These are phyloP conservation scores for Purshia tridentata DNA, from an alignment of 306 rosid species.

Conservation along the genomic window DNA sequence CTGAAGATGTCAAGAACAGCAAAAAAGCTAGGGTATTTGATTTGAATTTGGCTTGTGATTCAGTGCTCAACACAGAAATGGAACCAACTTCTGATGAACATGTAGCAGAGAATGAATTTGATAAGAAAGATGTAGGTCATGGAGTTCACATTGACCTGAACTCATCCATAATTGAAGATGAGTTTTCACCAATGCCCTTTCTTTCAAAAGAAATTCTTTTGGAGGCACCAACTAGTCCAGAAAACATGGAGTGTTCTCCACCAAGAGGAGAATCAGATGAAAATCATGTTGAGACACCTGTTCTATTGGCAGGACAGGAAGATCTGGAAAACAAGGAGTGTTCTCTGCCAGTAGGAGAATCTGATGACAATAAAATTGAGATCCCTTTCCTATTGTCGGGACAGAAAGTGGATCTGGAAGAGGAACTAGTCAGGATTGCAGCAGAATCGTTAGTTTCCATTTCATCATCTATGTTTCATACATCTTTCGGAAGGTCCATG, in stretches of 20 bases:
- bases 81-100: conserved; percentile 26
- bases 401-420: conserved; percentile 38
- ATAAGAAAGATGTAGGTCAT: conserved; percentile 24
- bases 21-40: conserved; percentile 26
- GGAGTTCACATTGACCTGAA: conserved; percentile 63
- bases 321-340: conserved; percentile 9
- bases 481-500: conserved; percentile 22
- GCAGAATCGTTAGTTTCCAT: conserved; percentile 67
- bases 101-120: conserved; percentile 28
- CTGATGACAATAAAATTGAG: conserved; percentile 52
- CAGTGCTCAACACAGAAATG: conserved; percentile 22
- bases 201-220: conserved; percentile 38
- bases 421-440: conserved; percentile 47
- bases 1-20: conserved; percentile 28
- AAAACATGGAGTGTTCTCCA: conserved; percentile 66
- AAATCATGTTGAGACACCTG: conserved; percentile 41
- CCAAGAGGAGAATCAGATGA: conserved; percentile 71
- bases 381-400: conserved; percentile 30
- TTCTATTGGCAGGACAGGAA: conserved; percentile 36
- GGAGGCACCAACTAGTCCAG: conserved; percentile 70
- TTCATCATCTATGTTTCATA: conserved; percentile 40
- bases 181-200: conserved; percentile 27
- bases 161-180: conserved; percentile 44
- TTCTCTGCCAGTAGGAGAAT: conserved; percentile 52
- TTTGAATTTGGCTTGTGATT: conserved; percentile 27